phyloP scores from a whole-genome alignment of 2,329 filamentous ascomycete species.

The Podosphaera xanthii region DNA sequence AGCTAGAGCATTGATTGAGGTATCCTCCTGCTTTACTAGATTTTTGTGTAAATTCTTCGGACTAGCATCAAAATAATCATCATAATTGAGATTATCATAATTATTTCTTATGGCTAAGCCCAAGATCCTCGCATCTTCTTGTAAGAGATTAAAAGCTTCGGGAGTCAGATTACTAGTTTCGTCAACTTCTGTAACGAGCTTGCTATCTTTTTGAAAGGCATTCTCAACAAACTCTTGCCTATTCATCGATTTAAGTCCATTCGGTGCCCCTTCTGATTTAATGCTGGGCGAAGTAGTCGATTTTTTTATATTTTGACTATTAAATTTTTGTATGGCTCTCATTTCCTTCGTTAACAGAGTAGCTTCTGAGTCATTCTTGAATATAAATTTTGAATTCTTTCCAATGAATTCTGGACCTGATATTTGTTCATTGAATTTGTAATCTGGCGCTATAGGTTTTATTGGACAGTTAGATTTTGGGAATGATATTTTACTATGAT shows the following conservation, averaged over 20 bases:
- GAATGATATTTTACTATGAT: not conserved
- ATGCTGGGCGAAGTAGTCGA: not conserved
- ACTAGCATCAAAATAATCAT: not conserved
- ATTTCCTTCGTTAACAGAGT: not conserved
- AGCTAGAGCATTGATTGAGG: not conserved
- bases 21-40: not conserved
- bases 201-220: not conserved
- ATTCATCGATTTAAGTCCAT: not conserved
- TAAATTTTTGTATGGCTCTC: not conserved
- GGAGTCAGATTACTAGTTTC: not conserved
- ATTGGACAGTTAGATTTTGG: not conserved
- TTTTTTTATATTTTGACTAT: not conserved
- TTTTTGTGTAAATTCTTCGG: not conserved
- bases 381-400: not conserved
- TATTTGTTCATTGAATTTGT: not conserved
- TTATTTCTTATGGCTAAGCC: not conserved
- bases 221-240: no score
- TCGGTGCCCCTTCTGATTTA: not conserved
- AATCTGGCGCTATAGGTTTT: not conserved
- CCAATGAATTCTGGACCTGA: not conserved
- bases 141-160: not conserved
- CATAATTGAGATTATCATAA: not conserved
- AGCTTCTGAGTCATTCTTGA: not conserved
- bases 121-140: not conserved
- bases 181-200: not conserved